These are phyloP conservation scores for Fonsecaea multimorphosa DNA, from an alignment of 2,329 filamentous ascomycete genomes.

Conservation along the genomic window DNA sequence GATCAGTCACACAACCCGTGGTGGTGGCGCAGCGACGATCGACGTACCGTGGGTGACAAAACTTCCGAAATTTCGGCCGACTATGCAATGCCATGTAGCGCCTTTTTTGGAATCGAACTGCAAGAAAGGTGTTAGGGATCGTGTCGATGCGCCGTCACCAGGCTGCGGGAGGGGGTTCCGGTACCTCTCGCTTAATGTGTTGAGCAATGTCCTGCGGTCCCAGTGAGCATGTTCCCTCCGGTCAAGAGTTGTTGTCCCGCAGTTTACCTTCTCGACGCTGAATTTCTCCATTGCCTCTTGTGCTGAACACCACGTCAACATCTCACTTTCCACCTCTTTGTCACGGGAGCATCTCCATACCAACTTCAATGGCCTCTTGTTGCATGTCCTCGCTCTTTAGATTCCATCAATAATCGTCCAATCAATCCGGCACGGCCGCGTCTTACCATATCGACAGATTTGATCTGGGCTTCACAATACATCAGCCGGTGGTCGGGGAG, in stretches of 20 bases:
- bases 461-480: constrained; percentile 77
- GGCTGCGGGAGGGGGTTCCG: constrained; percentile 18
- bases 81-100: constrained; percentile 99
- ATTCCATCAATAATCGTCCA: constrained; percentile 33
- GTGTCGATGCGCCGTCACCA: constrained; percentile 37
- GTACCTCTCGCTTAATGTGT: constrained; percentile 90
- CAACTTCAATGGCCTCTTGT: constrained; percentile 90
- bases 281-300: constrained; percentile 74
- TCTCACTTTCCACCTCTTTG: not conserved
- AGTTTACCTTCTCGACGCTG: constrained; percentile 72
- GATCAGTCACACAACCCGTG: not conserved
- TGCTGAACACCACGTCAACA: constrained; percentile 53
- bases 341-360: constrained; percentile 61
- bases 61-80: constrained; percentile 97
- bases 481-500: constrained; percentile 17
- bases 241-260: not conserved
- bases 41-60: constrained; percentile 92
- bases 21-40: not conserved
- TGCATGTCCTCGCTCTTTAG: constrained; percentile 94
- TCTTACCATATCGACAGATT: constrained; percentile 94
- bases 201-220: constrained; percentile 85
- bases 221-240: constrained; percentile 10
- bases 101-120: constrained; percentile 97
- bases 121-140: constrained; percentile 7
- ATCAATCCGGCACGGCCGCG: constrained; percentile 21